Conservation (phyloP, 2,329 filamentous ascomycete genomes). For the Fonsecaea nubica region DNA sequence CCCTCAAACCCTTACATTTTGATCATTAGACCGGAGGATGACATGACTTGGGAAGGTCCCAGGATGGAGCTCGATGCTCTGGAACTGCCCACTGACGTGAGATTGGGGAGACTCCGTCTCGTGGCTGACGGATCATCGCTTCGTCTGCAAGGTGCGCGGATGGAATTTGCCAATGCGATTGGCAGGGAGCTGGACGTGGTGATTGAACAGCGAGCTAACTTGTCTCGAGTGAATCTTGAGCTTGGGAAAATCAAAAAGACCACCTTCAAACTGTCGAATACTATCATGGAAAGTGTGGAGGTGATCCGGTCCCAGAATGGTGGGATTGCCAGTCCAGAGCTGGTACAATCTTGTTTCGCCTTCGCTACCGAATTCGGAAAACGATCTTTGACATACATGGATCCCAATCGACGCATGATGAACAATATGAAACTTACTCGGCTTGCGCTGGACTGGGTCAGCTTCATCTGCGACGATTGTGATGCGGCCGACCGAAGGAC, state of each 20-base stretch:
- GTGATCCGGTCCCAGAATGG: conserved; percentile 85
- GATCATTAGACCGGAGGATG: conserved; percentile 80
- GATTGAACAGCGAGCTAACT: conserved; percentile 89
- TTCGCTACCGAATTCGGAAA: conserved; percentile 99
- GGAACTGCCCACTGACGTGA: conserved; percentile 82
- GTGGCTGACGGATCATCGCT: conserved; percentile 86
- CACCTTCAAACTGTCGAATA: conserved; percentile 93
- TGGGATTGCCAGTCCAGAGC: conserved; percentile 86
- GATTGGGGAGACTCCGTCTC: conserved; percentile 82
- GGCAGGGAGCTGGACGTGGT: conserved; percentile 86
- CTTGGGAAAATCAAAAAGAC: conserved; percentile 94
- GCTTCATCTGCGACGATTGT: conserved; percentile 97
- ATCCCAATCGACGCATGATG: conserved; percentile 92
- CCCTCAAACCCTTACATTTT: conserved; percentile 82
- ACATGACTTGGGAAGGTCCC: conserved; percentile 80
- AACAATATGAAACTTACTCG: conserved; percentile 96
- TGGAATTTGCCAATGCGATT: conserved; percentile 76
- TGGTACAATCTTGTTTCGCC: conserved; percentile 96
- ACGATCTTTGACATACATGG: conserved; percentile 91
- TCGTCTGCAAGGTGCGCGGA: conserved; percentile 78
- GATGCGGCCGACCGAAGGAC: conserved; percentile 92
- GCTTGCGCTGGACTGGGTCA: conserved; percentile 93
- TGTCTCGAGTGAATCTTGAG: conserved; percentile 88
- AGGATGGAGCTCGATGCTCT: conserved; percentile 73
- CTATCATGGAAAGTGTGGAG: conserved; percentile 98